Percentiles rank a stretch among this genome's conserved stretches.
phyloP scores from a whole-genome alignment of 192 early-diverging fungal species.

The Thamnidium elegans region DNA sequence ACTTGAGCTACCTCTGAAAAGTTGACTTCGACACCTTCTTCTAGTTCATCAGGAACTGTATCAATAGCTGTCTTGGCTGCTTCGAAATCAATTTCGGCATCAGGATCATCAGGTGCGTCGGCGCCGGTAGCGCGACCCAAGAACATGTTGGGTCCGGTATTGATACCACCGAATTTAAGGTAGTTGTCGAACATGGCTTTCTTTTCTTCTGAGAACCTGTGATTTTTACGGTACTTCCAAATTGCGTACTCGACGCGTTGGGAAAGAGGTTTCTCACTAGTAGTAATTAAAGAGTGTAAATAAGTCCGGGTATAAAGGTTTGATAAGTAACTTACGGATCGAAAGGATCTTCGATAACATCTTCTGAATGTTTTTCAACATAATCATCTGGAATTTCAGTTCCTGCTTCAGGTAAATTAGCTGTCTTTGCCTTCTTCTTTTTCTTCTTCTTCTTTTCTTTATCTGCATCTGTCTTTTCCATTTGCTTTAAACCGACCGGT shows the following conservation, averaged over 20 bases:
- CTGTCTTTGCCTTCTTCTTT: slow-evolving; percentile 41
- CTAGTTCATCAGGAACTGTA: slow-evolving; percentile 35
- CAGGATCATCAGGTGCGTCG: slow-evolving; percentile 30
- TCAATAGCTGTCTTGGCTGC: slow-evolving; percentile 37
- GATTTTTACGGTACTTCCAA: slow-evolving; percentile 51
- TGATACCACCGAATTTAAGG: slow-evolving; percentile 52
- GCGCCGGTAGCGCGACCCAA: slow-evolving; percentile 37
- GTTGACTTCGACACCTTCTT: slow-evolving; percentile 40
- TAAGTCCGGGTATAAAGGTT: background rate
- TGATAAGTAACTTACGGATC: slow-evolving; percentile 38
- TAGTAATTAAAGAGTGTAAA: background rate
- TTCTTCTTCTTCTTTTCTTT: slow-evolving; percentile 46
- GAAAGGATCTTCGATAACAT: slow-evolving; percentile 39
- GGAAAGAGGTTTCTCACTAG: slow-evolving; percentile 39
- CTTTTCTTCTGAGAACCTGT: slow-evolving; percentile 42
- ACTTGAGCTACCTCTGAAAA: slow-evolving; percentile 43
- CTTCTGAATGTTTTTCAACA: slow-evolving; percentile 30
- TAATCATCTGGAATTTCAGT: slow-evolving; percentile 28
- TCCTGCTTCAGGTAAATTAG: slow-evolving; percentile 38
- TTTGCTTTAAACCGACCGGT: no score
- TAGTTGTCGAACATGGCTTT: slow-evolving; percentile 47
- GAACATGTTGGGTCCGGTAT: slow-evolving; percentile 48
- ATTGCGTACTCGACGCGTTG: slow-evolving; percentile 53
- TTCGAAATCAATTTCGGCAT: slow-evolving; percentile 44
- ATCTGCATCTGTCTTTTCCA: background rate